Evolutionary conservation across 2,329 filamentous ascomycete species (phyloP), one percentile per base, ranked within the genome.

Genomic region (Neoascochyta sp.): DNA sequence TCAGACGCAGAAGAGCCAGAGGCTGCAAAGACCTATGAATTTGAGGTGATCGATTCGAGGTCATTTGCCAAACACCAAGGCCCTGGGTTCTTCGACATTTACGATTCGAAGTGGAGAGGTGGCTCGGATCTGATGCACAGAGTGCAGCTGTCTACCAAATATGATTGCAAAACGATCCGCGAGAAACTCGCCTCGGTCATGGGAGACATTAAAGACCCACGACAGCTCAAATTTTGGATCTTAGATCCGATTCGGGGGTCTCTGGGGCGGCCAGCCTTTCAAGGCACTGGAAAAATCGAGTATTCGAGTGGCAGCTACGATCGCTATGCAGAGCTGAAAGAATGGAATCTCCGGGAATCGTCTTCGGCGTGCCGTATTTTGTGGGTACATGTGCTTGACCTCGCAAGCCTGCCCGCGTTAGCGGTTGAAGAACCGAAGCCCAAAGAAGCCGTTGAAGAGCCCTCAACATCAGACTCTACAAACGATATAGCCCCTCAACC

Each of bases 151-250:
- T 39, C 39, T 11, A 41, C 40, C n/a, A 45, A 34, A 9, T 50
- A 56, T 31, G 43, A 46, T 12, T 50, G 48, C 25, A 41, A 48
- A 20, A 51, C 57, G 5, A 52, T 64, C 27, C 52, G 50, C 15
- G 43, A 48, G 4, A 59, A 57, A 22, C 34, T 65, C 24, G 49
- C 45, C 8, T 18, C 41, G 3, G 34, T 51, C 5, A 29, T 64
- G 9, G 29, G 44, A 5, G 47, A 50, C 16, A 39, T 64, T 22
- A 35, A 61, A 39, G 62, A 65, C 27, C 47, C 52, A 11, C 54
- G 62, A 15, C 64, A 66, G 30, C 46, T 63, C 29, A 63, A 60
- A 21, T 62, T 66, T 22, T 67, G 64, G 63, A 57, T 64, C 24
- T 13, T 66, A 14, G 54, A 63, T 24, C 36, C 58, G 4, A 34